A percentile compares a stretch with the other conserved stretches of the same genome.
phyloP scores from a whole-genome alignment of 1,284 basidiomycete species.

The Volvariella volvacea region DNA sequence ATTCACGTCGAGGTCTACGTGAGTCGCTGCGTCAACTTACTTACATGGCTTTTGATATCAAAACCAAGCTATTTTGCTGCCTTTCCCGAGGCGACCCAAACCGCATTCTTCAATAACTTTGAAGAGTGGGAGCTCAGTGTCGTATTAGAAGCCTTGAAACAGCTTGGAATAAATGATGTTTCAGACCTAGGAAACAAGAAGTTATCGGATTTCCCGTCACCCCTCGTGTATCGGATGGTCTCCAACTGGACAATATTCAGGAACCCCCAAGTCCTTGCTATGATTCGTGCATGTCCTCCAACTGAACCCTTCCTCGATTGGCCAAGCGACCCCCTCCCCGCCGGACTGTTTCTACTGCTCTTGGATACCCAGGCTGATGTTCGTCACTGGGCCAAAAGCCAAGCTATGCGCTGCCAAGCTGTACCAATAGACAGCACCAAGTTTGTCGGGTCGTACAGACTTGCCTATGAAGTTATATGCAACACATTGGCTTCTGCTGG shows the following conservation, averaged over 20 bases:
- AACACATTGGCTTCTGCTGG: not conserved
- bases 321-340: conserved; percentile 51
- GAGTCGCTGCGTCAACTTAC: conserved; percentile 25
- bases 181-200: conserved; percentile 13
- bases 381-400: conserved; percentile 53
- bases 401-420: conserved; percentile 31
- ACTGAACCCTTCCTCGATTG: conserved; percentile 33
- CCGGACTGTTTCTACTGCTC: conserved; percentile 55
- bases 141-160: conserved; percentile 38
- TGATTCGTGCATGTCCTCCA: conserved; percentile 36
- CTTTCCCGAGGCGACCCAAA: conserved; percentile 41
- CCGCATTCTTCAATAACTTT: conserved; percentile 59
- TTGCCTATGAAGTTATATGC: conserved; percentile 20
- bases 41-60: not conserved
- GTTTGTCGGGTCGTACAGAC: conserved; percentile 39
- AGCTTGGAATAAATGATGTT: conserved; percentile 24
- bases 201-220: conserved; percentile 35
- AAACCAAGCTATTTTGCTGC: conserved; percentile 47
- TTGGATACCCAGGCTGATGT: conserved; percentile 41
- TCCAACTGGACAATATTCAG: conserved; percentile 58
- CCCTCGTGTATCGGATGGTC: conserved; percentile 59
- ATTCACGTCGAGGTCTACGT: conserved; percentile 58
- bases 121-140: conserved; percentile 58
- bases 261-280: conserved; percentile 39
- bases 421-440: conserved; percentile 40